A percentile compares a stretch with the other conserved stretches of the same genome.
Evolutionary conservation across 768 basidiomycete species (phyloP).

Genomic region (Leccinum disarticulatum): DNA sequence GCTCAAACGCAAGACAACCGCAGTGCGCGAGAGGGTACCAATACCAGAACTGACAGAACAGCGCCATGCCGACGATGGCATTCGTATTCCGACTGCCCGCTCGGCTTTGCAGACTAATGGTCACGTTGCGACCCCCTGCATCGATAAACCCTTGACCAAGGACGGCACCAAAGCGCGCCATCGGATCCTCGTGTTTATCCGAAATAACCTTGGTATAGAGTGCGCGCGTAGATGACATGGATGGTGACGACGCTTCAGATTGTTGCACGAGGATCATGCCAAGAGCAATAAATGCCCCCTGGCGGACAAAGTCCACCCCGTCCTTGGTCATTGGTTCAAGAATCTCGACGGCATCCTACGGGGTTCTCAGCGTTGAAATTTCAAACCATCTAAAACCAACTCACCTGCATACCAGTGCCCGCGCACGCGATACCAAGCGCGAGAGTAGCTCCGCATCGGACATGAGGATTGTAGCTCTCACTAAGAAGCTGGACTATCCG

Average conservation of each 20-base stretch:
- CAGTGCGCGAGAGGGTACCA: conserved; percentile 98
- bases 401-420: conserved; percentile 89
- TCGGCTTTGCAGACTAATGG: conserved; percentile 89
- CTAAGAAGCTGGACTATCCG: conserved; percentile 94
- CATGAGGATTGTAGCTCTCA: conserved; percentile 99
- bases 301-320: conserved; percentile 96
- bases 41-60: conserved; percentile 99
- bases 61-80: conserved; percentile 95
- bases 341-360: conserved; percentile 91
- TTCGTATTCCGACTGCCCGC: conserved; percentile 92
- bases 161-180: conserved; percentile 97
- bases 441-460: conserved; percentile 93
- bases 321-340: conserved; percentile 98
- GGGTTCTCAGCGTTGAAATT: conserved; percentile 1
- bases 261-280: conserved; percentile 98
- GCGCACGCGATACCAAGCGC: conserved; percentile 97
- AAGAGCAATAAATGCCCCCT: conserved; percentile 93
- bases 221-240: conserved; percentile 76
- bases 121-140: conserved; percentile 95
- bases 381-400: conserved; percentile 14
- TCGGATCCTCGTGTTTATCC: conserved; percentile 98
- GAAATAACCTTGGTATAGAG: conserved; percentile 85
- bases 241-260: conserved; percentile 85
- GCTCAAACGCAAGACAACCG: conserved; percentile 88
- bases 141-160: conserved; percentile 97